phyloP scores from a whole-genome alignment of 257 asterid genomes.

The Fraxinus excelsior region DNA sequence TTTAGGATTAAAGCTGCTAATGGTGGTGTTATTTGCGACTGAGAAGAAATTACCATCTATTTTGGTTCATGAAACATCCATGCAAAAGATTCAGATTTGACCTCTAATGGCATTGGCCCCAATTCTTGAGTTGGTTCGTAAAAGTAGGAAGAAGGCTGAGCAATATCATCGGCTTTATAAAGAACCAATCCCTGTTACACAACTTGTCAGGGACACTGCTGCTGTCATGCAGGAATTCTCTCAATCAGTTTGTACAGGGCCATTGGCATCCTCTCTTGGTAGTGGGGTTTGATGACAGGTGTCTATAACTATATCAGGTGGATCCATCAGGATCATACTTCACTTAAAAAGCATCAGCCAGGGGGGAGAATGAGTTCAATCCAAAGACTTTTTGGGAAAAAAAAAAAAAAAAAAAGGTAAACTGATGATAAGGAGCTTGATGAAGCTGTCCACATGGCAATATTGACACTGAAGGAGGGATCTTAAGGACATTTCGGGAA shows the following conservation, averaged over 20 bases:
- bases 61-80: slow-evolving; percentile 92
- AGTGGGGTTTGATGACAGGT: not conserved
- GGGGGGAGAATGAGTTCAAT: not conserved
- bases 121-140: slow-evolving; percentile 51
- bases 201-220: too few species aligned
- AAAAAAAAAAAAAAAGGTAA: slow-evolving; percentile 41
- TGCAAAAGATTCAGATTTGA: slow-evolving; percentile 92
- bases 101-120: slow-evolving; percentile 92
- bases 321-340: too few species aligned
- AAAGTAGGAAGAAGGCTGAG: slow-evolving; percentile 97
- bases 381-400: not conserved
- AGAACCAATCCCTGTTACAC: slow-evolving; percentile 22
- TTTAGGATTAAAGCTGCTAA: slow-evolving; percentile 92
- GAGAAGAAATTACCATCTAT: slow-evolving; percentile 96
- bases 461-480: slow-evolving; percentile 95
- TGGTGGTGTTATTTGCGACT: slow-evolving; percentile 98
- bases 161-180: slow-evolving; percentile 84
- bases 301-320: too few species aligned
- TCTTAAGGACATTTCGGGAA: slow-evolving; percentile 95
- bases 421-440: slow-evolving; percentile 97
- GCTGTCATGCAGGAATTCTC: too few species aligned
- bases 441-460: slow-evolving; percentile 99
- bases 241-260: too few species aligned
- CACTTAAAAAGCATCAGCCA: too few species aligned
- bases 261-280: too few species aligned